Percentiles rank a stretch among this genome's conserved stretches.
These are phyloP conservation scores for Atkinsonella hypoxylon DNA, from an alignment of 2,329 filamentous ascomycete genomes.

Conservation along the genomic window DNA sequence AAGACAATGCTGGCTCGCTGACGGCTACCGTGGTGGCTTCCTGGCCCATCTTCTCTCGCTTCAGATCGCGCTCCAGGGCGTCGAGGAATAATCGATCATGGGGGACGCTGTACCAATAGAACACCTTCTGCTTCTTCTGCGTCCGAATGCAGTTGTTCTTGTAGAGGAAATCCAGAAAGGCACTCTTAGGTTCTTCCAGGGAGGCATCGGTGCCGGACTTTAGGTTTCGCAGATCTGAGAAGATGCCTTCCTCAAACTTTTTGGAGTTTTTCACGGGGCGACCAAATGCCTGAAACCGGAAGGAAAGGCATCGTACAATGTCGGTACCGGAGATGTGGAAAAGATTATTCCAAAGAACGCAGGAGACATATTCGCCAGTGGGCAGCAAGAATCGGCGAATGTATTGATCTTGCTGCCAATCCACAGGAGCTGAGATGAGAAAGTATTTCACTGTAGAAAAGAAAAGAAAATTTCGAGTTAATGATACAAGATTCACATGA, in stretches of 20 bases:
- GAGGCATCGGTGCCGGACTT: conserved; percentile 98
- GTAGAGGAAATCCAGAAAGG: conserved; percentile 96
- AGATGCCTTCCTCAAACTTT: conserved; percentile 99
- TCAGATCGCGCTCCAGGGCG: conserved; percentile 90
- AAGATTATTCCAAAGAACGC: conserved; percentile 97
- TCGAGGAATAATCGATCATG: conserved; percentile 96
- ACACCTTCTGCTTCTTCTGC: conserved; percentile 99
- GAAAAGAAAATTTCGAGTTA: not conserved
- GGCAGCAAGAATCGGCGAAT: conserved; percentile 91
- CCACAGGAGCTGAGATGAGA: conserved; percentile 93
- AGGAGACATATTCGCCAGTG: conserved; percentile 97
- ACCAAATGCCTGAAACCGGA: conserved; percentile 96
- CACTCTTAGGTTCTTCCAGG: conserved; percentile 95
- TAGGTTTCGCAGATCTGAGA: conserved; percentile 93
- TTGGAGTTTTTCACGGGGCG: conserved; percentile 98
- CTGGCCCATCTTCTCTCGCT: conserved; percentile 98
- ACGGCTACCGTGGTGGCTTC: conserved; percentile 95
- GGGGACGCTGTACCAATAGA: conserved; percentile 99
- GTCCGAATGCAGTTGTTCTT: conserved; percentile 99
- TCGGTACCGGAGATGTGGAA: conserved; percentile 99
- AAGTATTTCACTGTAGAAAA: conserved; percentile 81
- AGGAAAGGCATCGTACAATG: conserved; percentile 94
- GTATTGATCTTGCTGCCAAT: conserved; percentile 95
- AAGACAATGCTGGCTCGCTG: conserved; percentile 92
- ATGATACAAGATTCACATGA: not conserved